phyloP scores from a whole-genome alignment of 768 basidiomycete genomes.

The Pluteus cervinus region DNA sequence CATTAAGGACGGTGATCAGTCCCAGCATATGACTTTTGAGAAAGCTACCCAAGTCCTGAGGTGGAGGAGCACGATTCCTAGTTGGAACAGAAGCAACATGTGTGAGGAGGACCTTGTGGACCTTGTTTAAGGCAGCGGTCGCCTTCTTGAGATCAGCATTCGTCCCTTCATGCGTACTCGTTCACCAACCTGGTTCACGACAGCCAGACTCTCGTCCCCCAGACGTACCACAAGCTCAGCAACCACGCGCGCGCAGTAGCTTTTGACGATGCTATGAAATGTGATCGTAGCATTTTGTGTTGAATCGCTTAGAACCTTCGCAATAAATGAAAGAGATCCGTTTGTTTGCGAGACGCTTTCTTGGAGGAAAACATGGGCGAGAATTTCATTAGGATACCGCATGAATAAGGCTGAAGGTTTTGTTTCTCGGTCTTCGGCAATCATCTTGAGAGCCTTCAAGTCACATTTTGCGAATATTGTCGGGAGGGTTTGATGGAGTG shows the following conservation, averaged over 20 bases:
- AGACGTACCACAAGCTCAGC: constrained; percentile 71
- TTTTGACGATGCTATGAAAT: constrained; percentile 52
- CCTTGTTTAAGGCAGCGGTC: constrained; percentile 45
- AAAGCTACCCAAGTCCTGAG: constrained; percentile 46
- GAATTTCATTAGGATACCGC: constrained; percentile 50
- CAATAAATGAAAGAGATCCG: constrained; percentile 55
- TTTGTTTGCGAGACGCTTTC: constrained; percentile 48
- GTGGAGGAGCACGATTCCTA: constrained; percentile 20
- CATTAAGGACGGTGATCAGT: constrained; percentile 78
- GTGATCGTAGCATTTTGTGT: constrained; percentile 31
- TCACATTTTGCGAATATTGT: constrained; percentile 61
- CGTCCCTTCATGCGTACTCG: constrained; percentile 19
- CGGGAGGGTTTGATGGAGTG: constrained; percentile 62
- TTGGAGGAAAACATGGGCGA: constrained; percentile 64
- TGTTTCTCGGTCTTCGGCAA: constrained; percentile 47
- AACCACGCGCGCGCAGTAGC: constrained; percentile 63
- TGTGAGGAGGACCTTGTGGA: too few species aligned
- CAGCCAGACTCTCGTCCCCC: constrained; percentile 56
- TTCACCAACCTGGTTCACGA: constrained; percentile 33
- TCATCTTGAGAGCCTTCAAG: constrained; percentile 47
- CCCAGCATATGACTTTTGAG: constrained; percentile 78
- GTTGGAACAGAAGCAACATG: constrained; percentile 23
- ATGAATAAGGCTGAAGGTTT: constrained; percentile 46
- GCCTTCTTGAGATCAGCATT: constrained; percentile 31
- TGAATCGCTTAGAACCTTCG: constrained; percentile 48